Conservation (phyloP, 768 basidiomycete genomes). For the Mycena epipterygia region DNA sequence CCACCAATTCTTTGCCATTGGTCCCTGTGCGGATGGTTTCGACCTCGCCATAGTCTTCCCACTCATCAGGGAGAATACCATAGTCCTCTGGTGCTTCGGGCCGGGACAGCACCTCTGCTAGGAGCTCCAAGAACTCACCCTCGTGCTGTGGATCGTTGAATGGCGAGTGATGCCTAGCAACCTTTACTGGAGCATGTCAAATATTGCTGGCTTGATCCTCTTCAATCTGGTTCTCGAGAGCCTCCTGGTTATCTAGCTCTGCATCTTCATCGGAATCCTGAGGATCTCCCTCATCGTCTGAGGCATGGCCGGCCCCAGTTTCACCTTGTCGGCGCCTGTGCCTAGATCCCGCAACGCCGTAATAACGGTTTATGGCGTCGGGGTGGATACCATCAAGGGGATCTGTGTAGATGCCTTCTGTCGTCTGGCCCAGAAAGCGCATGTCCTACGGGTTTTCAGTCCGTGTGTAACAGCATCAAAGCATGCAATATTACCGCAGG, state of each 20-base stretch:
- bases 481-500: background rate
- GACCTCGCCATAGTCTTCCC: slow-evolving; percentile 17
- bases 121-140: background rate
- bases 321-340: background rate
- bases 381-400: slow-evolving; percentile 15
- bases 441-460: background rate
- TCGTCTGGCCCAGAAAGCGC: slow-evolving; percentile 10
- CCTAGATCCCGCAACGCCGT: background rate
- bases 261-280: background rate
- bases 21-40: slow-evolving; percentile 5
- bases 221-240: slow-evolving; percentile 2
- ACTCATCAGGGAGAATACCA: slow-evolving; percentile 1
- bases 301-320: slow-evolving; percentile 9
- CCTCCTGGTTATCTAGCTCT: background rate
- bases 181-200: slow-evolving; percentile 13
- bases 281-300: background rate
- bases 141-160: background rate
- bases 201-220: background rate
- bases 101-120: background rate
- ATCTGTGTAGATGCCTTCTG: background rate
- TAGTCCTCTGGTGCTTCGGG: slow-evolving; percentile 7
- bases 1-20: background rate
- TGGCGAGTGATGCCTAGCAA: background rate
- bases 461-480: background rate
- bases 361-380: slow-evolving; percentile 12